A percentile compares a stretch with the other conserved stretches of the same genome.
phyloP scores from a whole-genome alignment of 345 rosid species.

The Heritiera littoralis region DNA sequence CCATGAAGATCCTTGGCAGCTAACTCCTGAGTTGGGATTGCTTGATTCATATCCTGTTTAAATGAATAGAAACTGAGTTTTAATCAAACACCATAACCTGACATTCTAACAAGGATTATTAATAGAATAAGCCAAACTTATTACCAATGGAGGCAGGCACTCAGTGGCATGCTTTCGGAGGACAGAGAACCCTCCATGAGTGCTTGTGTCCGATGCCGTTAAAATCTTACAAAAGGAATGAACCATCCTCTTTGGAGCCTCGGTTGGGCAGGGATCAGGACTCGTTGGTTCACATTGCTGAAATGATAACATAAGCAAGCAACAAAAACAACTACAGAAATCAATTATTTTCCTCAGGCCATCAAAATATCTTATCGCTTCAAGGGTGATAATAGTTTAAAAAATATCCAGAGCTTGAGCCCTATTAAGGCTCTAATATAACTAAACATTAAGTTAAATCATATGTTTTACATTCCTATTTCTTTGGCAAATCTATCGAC shows the following conservation, averaged over 20 bases:
- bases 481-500: background rate
- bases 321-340: background rate
- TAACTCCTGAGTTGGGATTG: slow-evolving; percentile 67
- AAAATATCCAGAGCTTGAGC: background rate
- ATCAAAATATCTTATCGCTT: background rate
- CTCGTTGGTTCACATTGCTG: slow-evolving; percentile 69
- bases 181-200: slow-evolving; percentile 95
- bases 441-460: background rate
- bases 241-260: slow-evolving; percentile 48
- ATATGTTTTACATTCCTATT: background rate
- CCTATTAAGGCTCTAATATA: background rate
- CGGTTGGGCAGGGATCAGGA: slow-evolving; percentile 45
- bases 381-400: background rate
- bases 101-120: background rate
- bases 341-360: background rate
- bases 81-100: background rate
- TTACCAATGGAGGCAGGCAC: slow-evolving; percentile 75
- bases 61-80: slow-evolving; percentile 1
- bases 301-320: background rate
- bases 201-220: slow-evolving; percentile 92
- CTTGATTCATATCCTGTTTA: slow-evolving; percentile 51
- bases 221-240: slow-evolving; percentile 79
- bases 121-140: background rate
- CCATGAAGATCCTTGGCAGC: slow-evolving; percentile 75
- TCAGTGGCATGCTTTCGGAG: slow-evolving; percentile 83